A percentile compares a stretch with the other conserved stretches of the same genome.
phyloP scores from a whole-genome alignment of 1,139 yeast species.

The Saccharomyces pastorianus region DNA sequence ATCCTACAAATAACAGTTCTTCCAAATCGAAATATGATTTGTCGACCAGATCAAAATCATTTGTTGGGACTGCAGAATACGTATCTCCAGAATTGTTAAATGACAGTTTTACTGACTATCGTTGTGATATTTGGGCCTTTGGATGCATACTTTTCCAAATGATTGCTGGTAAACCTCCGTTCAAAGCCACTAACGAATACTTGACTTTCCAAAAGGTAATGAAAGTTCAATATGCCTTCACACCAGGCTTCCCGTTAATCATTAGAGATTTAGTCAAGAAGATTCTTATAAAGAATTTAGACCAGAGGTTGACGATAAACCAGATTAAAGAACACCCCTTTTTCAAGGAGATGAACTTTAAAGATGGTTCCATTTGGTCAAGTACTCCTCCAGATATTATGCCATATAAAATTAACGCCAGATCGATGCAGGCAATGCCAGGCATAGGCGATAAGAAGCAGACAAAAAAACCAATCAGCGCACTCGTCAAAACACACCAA shows the following conservation, averaged over 20 bases:
- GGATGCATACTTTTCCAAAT: constrained; percentile 92
- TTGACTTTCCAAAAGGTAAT: constrained; percentile 89
- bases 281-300: constrained; percentile 59
- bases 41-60: constrained; percentile 68
- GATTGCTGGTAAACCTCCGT: constrained; percentile 93
- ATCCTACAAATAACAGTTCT: constrained; percentile 34
- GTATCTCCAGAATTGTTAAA: constrained; percentile 90
- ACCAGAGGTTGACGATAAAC: constrained; percentile 56
- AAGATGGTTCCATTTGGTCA: constrained; percentile 57
- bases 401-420: constrained; percentile 53
- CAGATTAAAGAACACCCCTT: constrained; percentile 74
- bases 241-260: constrained; percentile 68
- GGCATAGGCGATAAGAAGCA: constrained; percentile 27
- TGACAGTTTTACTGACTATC: constrained; percentile 75
- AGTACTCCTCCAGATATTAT: constrained; percentile 64
- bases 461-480: background rate
- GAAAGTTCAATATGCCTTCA: constrained; percentile 71
- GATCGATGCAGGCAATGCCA: constrained; percentile 38
- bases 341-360: constrained; percentile 60
- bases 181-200: constrained; percentile 89
- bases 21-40: constrained; percentile 40
- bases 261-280: constrained; percentile 64
- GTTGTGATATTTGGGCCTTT: constrained; percentile 92
- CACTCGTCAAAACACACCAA: background rate
- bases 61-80: constrained; percentile 66